These are phyloP conservation scores for Massarina eburnea DNA, from an alignment of 2,329 filamentous ascomycete species.

Conservation along the genomic window DNA sequence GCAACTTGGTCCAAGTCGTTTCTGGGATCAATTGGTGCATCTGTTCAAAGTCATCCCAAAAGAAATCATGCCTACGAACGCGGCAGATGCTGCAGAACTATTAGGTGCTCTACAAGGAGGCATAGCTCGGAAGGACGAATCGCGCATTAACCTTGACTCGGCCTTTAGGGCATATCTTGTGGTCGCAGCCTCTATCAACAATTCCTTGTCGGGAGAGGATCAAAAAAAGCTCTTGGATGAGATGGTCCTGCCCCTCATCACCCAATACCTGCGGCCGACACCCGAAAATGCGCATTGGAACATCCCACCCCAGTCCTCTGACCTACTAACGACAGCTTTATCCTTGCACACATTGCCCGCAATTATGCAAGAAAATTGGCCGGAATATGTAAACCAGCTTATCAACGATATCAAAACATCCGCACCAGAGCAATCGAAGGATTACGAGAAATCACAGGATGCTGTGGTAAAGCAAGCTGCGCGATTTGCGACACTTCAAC, in stretches of 20 bases:
- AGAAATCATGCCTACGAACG: conserved; percentile 56
- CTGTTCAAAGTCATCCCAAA: conserved; percentile 62
- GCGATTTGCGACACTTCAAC: conserved; percentile 63
- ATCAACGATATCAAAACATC: conserved; percentile 70
- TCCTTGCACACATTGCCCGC: conserved; percentile 46
- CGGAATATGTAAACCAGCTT: conserved; percentile 61
- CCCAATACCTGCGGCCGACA: conserved; percentile 55
- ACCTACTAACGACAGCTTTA: conserved; percentile 46
- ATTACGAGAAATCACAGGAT: conserved; percentile 72
- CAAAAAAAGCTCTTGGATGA: conserved; percentile 48
- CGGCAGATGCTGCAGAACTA: conserved; percentile 61
- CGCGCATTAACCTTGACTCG: conserved; percentile 63
- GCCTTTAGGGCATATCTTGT: conserved; percentile 79
- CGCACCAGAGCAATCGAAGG: conserved; percentile 78
- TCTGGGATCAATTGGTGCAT: conserved; percentile 69
- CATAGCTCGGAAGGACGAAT: conserved; percentile 73
- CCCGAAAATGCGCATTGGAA: conserved; percentile 53
- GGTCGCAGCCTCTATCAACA: conserved; percentile 53
- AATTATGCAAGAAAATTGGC: conserved; percentile 63
- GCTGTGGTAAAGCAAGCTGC: conserved; percentile 65
- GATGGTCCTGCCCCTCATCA: conserved; percentile 55
- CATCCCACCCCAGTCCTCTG: conserved; percentile 47
- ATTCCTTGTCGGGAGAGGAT: conserved; percentile 48
- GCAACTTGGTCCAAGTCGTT: conserved; percentile 70
- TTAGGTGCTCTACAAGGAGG: conserved; percentile 70